These are phyloP conservation scores for Chaetomiaceae sp. DNA, from an alignment of 2,329 filamentous ascomycete genomes.

Conservation along the genomic window DNA sequence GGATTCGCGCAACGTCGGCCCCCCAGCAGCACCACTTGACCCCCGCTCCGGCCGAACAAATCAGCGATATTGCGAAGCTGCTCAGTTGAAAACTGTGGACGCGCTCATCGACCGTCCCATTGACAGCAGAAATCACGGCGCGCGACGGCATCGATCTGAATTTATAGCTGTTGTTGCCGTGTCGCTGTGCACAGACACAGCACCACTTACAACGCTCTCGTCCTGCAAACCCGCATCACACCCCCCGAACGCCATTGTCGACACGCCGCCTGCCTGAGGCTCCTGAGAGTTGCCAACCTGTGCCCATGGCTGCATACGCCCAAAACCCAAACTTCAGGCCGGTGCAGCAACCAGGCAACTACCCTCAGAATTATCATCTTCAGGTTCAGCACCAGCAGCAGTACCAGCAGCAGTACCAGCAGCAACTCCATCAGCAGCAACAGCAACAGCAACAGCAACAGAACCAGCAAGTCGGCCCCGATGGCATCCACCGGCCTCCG, in stretches of 20 bases:
- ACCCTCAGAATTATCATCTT: constrained; percentile 17
- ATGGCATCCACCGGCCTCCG: constrained; percentile 38
- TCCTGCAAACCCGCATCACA: no score
- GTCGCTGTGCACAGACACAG: no score
- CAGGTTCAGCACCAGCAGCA: constrained; percentile 21
- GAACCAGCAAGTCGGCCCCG: constrained; percentile 21
- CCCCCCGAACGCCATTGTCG: neutral
- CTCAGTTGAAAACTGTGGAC: no score
- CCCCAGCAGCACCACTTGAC: no score
- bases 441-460: constrained; percentile 20
- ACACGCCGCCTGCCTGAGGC: neutral
- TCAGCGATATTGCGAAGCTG: no score
- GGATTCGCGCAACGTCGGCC: no score
- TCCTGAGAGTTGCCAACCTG: neutral
- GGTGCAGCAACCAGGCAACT: constrained; percentile 16
- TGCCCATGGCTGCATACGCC: constrained; percentile 25
- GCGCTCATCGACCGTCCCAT: no score
- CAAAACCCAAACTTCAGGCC: constrained; percentile 21
- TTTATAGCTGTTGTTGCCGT: no score
- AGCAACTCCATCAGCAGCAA: constrained; percentile 20
- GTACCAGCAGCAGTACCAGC: constrained; percentile 21
- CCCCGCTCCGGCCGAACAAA: no score
- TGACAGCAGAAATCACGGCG: no score
- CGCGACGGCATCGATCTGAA: no score
- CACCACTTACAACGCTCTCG: no score